Conservation (phyloP, 345 rosid species). For the Litchi chinensis region DNA sequence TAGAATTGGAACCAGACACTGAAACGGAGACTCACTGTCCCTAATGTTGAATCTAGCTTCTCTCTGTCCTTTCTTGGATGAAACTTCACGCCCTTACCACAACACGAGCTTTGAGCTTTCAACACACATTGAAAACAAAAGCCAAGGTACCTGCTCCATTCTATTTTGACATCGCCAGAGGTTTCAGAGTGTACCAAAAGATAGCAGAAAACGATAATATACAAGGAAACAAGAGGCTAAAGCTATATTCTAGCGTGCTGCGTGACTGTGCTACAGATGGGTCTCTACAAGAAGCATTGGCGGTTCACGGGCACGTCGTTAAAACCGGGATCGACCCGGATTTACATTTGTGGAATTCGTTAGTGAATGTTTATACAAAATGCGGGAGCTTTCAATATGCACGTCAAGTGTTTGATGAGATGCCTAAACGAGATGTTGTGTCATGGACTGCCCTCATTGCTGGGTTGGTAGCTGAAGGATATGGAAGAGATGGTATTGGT, state of each 20-base stretch:
- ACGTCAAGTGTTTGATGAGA: slow-evolving; percentile 33
- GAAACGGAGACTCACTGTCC: neutral
- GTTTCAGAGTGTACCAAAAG: neutral
- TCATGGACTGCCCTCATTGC: slow-evolving; percentile 48
- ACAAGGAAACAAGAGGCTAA: slow-evolving; percentile 19
- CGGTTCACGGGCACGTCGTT: slow-evolving; percentile 35
- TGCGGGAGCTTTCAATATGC: slow-evolving; percentile 34
- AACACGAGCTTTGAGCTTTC: neutral
- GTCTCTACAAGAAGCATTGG: slow-evolving; percentile 31
- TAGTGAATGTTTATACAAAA: slow-evolving; percentile 40
- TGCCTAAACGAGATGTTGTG: slow-evolving; percentile 49
- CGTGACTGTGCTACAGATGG: slow-evolving; percentile 42
- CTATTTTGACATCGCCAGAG: neutral
- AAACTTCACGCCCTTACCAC: neutral
- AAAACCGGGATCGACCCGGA: slow-evolving; percentile 32
- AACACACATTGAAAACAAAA: neutral
- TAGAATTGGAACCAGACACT: neutral
- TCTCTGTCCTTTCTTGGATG: neutral
- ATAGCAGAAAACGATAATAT: neutral
- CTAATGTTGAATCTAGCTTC: neutral
- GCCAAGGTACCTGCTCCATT: neutral
- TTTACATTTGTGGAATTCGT: slow-evolving; percentile 46
- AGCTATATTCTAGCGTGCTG: slow-evolving; percentile 36
- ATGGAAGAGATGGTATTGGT: slow-evolving; percentile 30
- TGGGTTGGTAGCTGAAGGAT: slow-evolving; percentile 37